A percentile compares a stretch with the other conserved stretches of the same genome.
These are phyloP conservation scores for Letharia columbiana DNA, from an alignment of 495 filamentous ascomycete genomes.

Conservation along the genomic window DNA sequence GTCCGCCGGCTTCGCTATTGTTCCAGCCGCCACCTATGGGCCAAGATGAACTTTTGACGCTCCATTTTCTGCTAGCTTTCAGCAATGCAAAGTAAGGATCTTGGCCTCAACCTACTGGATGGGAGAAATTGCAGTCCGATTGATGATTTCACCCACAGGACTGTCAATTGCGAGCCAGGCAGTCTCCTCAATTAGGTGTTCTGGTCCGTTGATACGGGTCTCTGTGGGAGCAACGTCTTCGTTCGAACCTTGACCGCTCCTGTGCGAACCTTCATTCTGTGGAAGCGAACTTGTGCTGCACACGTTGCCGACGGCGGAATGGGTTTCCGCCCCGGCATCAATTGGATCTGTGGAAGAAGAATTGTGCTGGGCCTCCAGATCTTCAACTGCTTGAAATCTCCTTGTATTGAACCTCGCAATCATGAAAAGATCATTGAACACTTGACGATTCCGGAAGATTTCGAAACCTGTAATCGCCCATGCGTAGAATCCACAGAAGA, in stretches of 20 bases:
- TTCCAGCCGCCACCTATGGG: background rate
- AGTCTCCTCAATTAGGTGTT: background rate
- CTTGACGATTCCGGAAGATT: background rate
- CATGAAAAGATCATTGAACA: constrained; percentile 1
- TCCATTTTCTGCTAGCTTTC: background rate
- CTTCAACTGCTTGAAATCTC: background rate
- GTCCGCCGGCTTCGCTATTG: background rate
- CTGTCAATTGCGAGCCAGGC: background rate
- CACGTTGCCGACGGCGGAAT: background rate
- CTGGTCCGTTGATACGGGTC: background rate
- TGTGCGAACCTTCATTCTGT: background rate
- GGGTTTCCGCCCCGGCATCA: background rate
- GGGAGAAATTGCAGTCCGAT: background rate
- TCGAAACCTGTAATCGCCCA: background rate
- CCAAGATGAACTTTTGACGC: background rate
- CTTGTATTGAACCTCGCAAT: background rate
- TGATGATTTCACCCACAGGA: background rate
- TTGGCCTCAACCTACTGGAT: background rate
- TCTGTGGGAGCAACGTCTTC: background rate
- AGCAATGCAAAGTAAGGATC: background rate
- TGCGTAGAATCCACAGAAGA: background rate
- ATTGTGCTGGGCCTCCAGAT: background rate
- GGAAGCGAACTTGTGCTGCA: background rate
- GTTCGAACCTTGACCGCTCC: background rate
- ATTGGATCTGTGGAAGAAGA: background rate